phyloP scores from a whole-genome alignment of 129 eudicot species.

The Helianthus tuberosus region DNA sequence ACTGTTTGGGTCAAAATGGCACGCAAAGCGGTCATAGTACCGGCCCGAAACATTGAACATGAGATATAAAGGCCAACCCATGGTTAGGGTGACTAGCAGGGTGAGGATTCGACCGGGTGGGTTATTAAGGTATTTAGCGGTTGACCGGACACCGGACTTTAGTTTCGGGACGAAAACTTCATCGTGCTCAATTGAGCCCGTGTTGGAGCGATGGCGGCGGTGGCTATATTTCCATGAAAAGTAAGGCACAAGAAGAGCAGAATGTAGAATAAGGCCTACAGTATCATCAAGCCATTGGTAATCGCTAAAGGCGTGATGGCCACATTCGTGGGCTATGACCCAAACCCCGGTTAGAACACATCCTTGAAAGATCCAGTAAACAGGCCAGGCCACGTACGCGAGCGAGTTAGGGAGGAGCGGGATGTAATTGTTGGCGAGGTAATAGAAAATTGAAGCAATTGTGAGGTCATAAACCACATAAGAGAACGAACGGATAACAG shows the following conservation, averaged over 20 bases:
- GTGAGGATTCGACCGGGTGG: slow-evolving; percentile 12
- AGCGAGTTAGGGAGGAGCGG: slow-evolving; percentile 6
- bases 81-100: background rate
- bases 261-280: slow-evolving; percentile 6
- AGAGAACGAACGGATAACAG: background rate
- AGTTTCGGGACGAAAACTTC: slow-evolving; percentile 8
- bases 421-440: slow-evolving; percentile 8
- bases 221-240: slow-evolving; percentile 19
- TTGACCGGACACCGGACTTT: slow-evolving; percentile 7
- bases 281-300: slow-evolving; percentile 18
- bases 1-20: slow-evolving; percentile 11
- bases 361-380: slow-evolving; percentile 14
- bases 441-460: background rate
- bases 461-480: slow-evolving; percentile 4
- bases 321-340: slow-evolving; percentile 15
- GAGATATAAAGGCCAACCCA: slow-evolving; percentile 9
- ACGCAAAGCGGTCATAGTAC: background rate
- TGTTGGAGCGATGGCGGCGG: slow-evolving; percentile 12
- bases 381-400: background rate
- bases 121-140: slow-evolving; percentile 10
- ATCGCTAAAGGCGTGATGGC: slow-evolving; percentile 8
- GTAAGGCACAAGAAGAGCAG: background rate
- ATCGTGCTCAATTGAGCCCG: slow-evolving; percentile 13
- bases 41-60: slow-evolving; percentile 4
- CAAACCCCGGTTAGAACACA: slow-evolving; percentile 9